Percentiles rank a stretch among this genome's conserved stretches.
Evolutionary conservation across 176 grass and related monocot species (phyloP).

Genomic region (Thinopyrum elongatum): DNA sequence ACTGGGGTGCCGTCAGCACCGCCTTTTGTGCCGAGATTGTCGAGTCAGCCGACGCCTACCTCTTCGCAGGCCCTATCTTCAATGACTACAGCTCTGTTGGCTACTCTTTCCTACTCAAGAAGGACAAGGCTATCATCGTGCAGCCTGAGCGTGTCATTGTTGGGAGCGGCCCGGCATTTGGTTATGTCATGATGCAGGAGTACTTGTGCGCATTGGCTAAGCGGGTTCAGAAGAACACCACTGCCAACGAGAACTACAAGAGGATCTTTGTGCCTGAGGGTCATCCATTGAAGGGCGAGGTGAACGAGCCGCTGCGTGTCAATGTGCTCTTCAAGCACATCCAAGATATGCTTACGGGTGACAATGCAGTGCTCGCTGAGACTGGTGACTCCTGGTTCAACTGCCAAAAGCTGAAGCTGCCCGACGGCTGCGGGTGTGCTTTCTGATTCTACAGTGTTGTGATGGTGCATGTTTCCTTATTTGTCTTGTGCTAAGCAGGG

Average conservation of each 20-base stretch:
- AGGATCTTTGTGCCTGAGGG: conserved; percentile 84
- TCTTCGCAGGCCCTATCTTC: conserved; percentile 85
- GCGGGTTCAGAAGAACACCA: conserved; percentile 68
- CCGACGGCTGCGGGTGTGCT: conserved; percentile 75
- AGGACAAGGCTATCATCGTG: conserved; percentile 84
- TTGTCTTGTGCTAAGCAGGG: not conserved
- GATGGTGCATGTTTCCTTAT: not conserved
- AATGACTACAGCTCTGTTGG: conserved; percentile 95
- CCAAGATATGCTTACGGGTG: conserved; percentile 59
- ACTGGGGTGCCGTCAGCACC: conserved; percentile 87
- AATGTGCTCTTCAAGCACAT: conserved; percentile 84
- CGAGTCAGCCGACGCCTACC: conserved; percentile 75
- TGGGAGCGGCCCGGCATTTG: conserved; percentile 69
- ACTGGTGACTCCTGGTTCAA: conserved; percentile 96
- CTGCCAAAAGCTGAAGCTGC: conserved; percentile 81
- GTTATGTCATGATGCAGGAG: conserved; percentile 75
- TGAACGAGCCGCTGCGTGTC: conserved; percentile 67
- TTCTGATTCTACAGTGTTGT: not conserved
- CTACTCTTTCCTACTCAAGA: conserved; percentile 87
- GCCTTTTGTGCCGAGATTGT: conserved; percentile 83
- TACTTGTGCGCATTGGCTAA: conserved; percentile 56
- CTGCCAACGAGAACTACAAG: conserved; percentile 72
- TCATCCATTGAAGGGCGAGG: conserved; percentile 40
- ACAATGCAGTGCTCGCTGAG: conserved; percentile 70
- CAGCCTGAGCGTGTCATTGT: conserved; percentile 69